Base-by-base conservation (phyloP, 1,284 basidiomycete genomes). In the Cutaneotrichosporon daszewskae region DNA sequence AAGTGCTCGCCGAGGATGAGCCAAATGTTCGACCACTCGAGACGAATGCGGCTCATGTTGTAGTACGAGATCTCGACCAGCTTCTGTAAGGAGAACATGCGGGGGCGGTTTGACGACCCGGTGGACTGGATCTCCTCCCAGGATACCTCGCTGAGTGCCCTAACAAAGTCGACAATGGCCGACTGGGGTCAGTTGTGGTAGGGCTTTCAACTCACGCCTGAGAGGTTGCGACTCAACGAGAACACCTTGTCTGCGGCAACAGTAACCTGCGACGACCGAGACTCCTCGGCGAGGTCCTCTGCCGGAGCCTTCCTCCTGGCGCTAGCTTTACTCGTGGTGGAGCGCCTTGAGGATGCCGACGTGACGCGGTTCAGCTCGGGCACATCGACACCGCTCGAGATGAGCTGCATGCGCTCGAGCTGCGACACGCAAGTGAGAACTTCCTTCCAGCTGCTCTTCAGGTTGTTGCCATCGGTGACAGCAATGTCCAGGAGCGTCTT, bases 61-160 rank as follows among this genome's bases (percentile, higher is more conserved):
- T 99, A 99, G 73, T 99, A 99, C 18, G 91, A 95, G 54, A 99
- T 99, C 68, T 99, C 95, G 36, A 99, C 95, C 34, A 99, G 76
- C 74, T 98, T 99, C 69, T 98, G 95, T 53, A 99, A 74, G 69
- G 92, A 96, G 76, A 99, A 99, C 47, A 97, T 77, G 35, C 95
- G 82, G 3, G 95, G 95, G 60, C 89, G 85, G 54, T 90, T 84
- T 7, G 90, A 92, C 31, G 91, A 73, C 18, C 92, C 91, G 0
- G 92, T 96, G 1, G 90, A 92, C 68, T 96, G 91, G 40, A 99
- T 99, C 73, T 99, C 95, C 65, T 98, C 91, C 95, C 94, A 97
- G 28, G 95, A 98, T 24, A 99, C 87, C 60, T 95, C 89, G 65
- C 89, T 91, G 3, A 99, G 77, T 1, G 95, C 90, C 67, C 85